Evolutionary conservation across 768 basidiomycete genomes (phyloP).

Genomic region (Mycena alexandri): DNA sequence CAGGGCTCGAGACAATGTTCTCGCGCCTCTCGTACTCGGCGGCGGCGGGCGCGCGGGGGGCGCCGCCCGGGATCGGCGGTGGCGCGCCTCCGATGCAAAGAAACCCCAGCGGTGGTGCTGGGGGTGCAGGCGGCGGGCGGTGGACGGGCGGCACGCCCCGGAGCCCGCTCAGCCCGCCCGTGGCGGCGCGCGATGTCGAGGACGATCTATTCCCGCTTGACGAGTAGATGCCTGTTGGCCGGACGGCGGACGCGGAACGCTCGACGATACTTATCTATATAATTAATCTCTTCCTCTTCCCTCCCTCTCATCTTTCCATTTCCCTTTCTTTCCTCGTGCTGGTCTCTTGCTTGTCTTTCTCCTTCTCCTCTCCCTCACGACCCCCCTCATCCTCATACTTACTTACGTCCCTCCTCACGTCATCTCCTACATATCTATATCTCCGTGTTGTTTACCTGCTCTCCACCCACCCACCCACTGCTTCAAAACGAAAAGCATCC

Average conservation of each 20-base stretch:
- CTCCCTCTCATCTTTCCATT: conserved; percentile 3
- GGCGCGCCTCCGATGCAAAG: conserved; percentile 36
- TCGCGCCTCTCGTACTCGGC: conserved; percentile 70
- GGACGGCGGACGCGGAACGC: neutral
- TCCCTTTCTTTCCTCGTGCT: neutral
- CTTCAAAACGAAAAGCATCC: conserved; percentile 18
- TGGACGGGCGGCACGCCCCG: conserved; percentile 51
- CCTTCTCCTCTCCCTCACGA: neutral
- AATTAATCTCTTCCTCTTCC: conserved; percentile 18
- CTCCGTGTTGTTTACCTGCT: neutral
- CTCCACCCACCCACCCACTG: conserved; percentile 3
- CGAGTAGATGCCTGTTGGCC: conserved; percentile 16
- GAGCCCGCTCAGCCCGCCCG: conserved; percentile 74
- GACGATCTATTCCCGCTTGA: conserved; percentile 64
- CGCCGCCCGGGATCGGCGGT: conserved; percentile 16
- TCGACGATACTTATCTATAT: conserved; percentile 25
- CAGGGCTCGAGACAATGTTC: conserved; percentile 64
- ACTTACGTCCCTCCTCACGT: neutral
- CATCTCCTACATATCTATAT: neutral
- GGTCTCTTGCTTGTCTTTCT: neutral
- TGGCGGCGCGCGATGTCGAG: conserved; percentile 69
- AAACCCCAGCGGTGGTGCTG: conserved; percentile 51
- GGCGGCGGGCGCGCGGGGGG: conserved; percentile 43
- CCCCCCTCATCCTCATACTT: neutral
- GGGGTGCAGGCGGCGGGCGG: conserved; percentile 50